These are phyloP conservation scores for Carallia pectinifolia DNA, from an alignment of 345 rosid species.

Conservation along the genomic window DNA sequence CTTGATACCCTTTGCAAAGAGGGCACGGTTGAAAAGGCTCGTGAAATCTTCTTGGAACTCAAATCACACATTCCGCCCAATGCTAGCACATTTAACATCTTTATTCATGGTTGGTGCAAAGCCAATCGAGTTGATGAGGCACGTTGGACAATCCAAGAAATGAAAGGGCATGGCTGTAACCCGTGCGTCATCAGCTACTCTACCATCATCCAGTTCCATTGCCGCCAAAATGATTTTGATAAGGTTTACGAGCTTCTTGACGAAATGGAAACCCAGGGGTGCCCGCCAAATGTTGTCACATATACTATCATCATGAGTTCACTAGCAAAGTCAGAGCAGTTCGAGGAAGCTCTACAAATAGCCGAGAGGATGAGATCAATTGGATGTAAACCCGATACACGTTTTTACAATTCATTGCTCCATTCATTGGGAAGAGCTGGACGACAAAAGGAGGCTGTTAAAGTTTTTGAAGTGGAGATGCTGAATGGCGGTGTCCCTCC, in stretches of 20 bases:
- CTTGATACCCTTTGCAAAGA: conserved; percentile 88
- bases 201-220: conserved; percentile 56
- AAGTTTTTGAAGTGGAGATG: conserved; percentile 62
- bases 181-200: conserved; percentile 83
- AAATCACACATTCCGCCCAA: conserved; percentile 58
- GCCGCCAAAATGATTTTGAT: conserved; percentile 35
- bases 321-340: conserved; percentile 51
- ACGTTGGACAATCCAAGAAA: conserved; percentile 81
- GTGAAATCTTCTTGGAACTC: conserved; percentile 52
- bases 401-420: conserved; percentile 69
- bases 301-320: conserved; percentile 65
- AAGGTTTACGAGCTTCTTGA: conserved; percentile 63
- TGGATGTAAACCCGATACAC: conserved; percentile 54
- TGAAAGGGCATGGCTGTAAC: conserved; percentile 65
- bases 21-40: conserved; percentile 61
- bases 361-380: conserved; percentile 46
- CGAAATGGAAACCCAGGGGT: conserved; percentile 62
- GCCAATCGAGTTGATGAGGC: conserved; percentile 74
- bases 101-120: conserved; percentile 90
- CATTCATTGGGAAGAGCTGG: conserved; percentile 66
- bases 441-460: conserved; percentile 46
- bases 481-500: conserved; percentile 37
- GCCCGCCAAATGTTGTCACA: conserved; percentile 65
- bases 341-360: conserved; percentile 53
- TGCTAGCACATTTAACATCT: conserved; percentile 70